phyloP scores from a whole-genome alignment of 179 eudicot genomes.

The Nepenthes alata region DNA sequence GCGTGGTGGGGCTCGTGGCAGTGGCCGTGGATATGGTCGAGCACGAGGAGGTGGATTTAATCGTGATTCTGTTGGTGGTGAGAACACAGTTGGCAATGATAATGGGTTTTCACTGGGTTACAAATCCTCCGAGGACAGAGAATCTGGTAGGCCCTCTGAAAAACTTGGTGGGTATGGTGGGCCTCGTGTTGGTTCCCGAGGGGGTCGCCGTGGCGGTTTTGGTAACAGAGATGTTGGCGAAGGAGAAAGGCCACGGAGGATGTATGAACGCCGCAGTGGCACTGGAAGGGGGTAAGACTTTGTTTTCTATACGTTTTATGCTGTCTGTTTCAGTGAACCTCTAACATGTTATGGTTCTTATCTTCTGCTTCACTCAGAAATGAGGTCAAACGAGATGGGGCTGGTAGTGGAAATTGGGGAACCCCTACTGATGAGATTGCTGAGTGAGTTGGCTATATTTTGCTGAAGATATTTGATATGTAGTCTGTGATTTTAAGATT shows the following conservation, averaged over 20 bases:
- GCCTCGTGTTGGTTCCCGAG: conserved; percentile 53
- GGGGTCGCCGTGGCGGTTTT: conserved; percentile 68
- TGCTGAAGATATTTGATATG: not conserved
- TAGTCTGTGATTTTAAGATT: not conserved
- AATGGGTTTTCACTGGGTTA: conserved; percentile 35
- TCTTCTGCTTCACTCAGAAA: conserved; percentile 21
- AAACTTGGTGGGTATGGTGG: conserved; percentile 47
- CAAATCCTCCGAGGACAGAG: conserved; percentile 29
- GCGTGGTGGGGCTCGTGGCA: conserved; percentile 48
- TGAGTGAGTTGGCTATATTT: conserved; percentile 28
- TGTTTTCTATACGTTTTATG: not conserved
- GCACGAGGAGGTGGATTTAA: conserved; percentile 44
- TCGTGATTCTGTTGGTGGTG: conserved; percentile 33
- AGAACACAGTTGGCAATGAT: conserved; percentile 26
- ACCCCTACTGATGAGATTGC: conserved; percentile 57
- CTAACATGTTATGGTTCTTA: not conserved
- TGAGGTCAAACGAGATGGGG: conserved; percentile 78
- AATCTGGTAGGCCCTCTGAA: conserved; percentile 40
- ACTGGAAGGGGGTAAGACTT: conserved; percentile 67
- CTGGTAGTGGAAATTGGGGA: conserved; percentile 99
- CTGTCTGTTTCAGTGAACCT: not conserved
- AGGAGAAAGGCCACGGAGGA: conserved; percentile 58
- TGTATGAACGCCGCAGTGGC: conserved; percentile 81
- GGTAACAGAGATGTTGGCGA: conserved; percentile 59
- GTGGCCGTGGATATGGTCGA: conserved; percentile 49